Evolutionary conservation across 257 asterid genomes (phyloP).

Genomic region (Petunia axillaris): DNA sequence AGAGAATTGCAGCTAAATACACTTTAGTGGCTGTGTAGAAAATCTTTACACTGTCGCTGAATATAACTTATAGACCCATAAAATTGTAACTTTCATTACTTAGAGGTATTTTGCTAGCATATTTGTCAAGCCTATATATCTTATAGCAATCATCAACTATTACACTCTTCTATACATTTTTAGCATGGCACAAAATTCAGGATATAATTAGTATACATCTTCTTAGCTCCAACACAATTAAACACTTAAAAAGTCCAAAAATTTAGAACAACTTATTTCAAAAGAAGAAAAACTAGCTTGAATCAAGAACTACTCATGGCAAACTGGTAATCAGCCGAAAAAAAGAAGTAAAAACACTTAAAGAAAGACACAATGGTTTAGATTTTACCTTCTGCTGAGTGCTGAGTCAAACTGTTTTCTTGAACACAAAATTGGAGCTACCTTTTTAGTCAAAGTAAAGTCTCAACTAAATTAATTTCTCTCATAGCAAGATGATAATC

Average conservation of each 20-base stretch:
- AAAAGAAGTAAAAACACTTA: not conserved
- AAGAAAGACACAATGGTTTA: no score
- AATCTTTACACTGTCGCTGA: no score
- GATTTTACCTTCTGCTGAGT: slow-evolving; percentile 10
- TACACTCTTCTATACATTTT: not conserved
- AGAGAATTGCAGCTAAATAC: no score
- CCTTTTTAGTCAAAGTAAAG: not conserved
- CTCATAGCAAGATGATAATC: no score
- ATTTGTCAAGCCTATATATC: not conserved
- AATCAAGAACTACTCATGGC: not conserved
- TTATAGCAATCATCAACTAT: not conserved
- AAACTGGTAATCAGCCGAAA: not conserved
- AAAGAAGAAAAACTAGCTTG: not conserved
- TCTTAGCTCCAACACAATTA: not conserved
- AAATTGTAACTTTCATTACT: not conserved
- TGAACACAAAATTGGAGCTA: not conserved
- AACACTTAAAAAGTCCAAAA: no score
- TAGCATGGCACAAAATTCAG: not conserved
- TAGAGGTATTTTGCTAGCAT: not conserved
- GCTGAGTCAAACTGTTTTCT: no score
- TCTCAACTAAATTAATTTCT: no score
- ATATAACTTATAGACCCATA: not conserved
- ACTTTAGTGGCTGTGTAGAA: no score
- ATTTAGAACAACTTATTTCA: no score
- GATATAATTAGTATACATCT: not conserved